Base-by-base conservation (phyloP, 192 early-diverging fungal species). In the Chytriomyces sp. region DNA sequence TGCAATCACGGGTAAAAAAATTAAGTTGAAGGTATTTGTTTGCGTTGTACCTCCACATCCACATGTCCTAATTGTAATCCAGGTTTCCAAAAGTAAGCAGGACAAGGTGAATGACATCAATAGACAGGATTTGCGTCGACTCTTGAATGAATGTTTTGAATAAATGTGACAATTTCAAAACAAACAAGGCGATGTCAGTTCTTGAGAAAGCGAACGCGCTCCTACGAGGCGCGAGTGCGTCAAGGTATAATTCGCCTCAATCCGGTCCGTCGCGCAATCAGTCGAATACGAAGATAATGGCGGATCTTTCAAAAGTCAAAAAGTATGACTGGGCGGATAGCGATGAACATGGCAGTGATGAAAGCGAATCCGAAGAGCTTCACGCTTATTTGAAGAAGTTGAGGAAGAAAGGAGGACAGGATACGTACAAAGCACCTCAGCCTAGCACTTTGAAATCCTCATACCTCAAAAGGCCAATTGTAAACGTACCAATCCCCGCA, bases 1-100 rank as follows among this genome's bases (percentile, higher is more conserved):
- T 49, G 74, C 78, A 10, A 82, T 82, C 57, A 82, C 81, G 3
- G 81, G 81, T 2, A 82, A 82, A 65, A 77, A 77, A 49, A 41
- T 82, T n/a, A 82, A 82, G 59, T 60, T 82, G 62, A 82, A 82
- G 81, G 81, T 82, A 31, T 28, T 30, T 32, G 19, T 14, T 41
- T 64, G 25, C 30, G 54, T 64, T 39, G n/a, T 12, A 22, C 30
- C 25, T 39, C 25, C 33, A 12, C 59, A 17, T 70, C 65, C 37
- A 41, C 14, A n/a, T 41, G 39, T 39, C 68, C 14, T 37, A 17
- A 10, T 39, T 25, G 8, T 17, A 44, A 31, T 52, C 1, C 69
- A 71, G 69, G 57, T 71, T 1, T 17, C 69, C 7, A 71, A 71
- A 59, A 59, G 56, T 19, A 71, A 57, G 26, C 53, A 59, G 33